Evolutionary conservation across 140 eudicot species (phyloP).

Genomic region (Stevia rebaudiana): DNA sequence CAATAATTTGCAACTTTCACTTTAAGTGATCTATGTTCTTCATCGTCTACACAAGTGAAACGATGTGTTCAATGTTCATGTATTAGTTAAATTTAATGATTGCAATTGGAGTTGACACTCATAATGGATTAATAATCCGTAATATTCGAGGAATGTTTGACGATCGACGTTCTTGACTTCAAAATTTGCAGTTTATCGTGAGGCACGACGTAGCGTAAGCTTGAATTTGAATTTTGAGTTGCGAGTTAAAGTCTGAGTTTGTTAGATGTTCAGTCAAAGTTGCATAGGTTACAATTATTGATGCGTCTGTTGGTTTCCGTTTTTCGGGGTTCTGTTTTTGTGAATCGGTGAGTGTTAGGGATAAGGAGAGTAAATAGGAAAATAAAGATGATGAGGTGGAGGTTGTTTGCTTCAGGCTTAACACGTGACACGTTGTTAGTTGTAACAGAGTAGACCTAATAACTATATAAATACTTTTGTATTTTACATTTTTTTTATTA

Average conservation of each 20-base stretch:
- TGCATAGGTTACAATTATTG: conserved; percentile 19
- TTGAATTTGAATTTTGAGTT: not conserved
- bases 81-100: not conserved
- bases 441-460: not conserved
- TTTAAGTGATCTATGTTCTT: not conserved
- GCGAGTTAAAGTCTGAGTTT: not conserved
- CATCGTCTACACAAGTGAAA: conserved; percentile 6
- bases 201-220: not conserved
- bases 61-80: not conserved
- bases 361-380: not conserved
- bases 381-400: conserved; percentile 8
- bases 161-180: not conserved
- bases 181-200: not conserved
- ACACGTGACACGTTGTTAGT: conserved; percentile 6
- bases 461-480: not conserved
- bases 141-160: not conserved
- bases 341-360: not conserved
- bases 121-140: not conserved
- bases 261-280: conserved; percentile 11
- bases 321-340: not conserved
- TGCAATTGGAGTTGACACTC: not conserved
- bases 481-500: not conserved
- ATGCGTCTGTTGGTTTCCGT: not conserved
- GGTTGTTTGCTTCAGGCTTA: not conserved
- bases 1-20: too few relatives aligned